phyloP scores from a whole-genome alignment of 805 yeast species.

The Wickerhamomyces ciferrii region DNA sequence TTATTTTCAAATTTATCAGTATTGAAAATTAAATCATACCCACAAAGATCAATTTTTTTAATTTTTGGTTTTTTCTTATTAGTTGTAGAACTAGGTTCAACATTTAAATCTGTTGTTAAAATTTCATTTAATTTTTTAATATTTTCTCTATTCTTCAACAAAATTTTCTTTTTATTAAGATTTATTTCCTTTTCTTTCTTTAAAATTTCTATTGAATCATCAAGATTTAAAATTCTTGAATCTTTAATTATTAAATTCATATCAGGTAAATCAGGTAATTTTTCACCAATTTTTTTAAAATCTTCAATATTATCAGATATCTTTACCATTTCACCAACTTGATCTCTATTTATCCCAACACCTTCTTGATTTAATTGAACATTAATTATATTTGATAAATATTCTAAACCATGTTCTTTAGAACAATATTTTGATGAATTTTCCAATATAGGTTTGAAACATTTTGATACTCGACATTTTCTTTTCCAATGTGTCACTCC shows the following conservation, averaged over 20 bases:
- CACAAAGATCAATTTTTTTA: conserved; percentile 47
- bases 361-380: background rate
- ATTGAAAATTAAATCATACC: conserved; percentile 34
- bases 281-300: conserved; percentile 27
- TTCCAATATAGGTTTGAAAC: conserved; percentile 47
- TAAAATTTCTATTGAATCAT: background rate
- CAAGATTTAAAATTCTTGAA: conserved; percentile 5
- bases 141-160: conserved; percentile 19
- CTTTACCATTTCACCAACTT: conserved; percentile 10
- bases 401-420: conserved; percentile 56
- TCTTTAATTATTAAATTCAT: conserved; percentile 19
- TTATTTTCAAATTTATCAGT: conserved; percentile 3
- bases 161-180: conserved; percentile 10
- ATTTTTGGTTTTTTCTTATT: conserved; percentile 15
- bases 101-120: conserved; percentile 2
- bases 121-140: conserved; percentile 21
- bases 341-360: conserved; percentile 3
- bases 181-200: conserved; percentile 1
- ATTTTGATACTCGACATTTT: conserved; percentile 59
- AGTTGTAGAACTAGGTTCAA: background rate
- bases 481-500: conserved; percentile 64
- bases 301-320: conserved; percentile 7
- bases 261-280: conserved; percentile 38
- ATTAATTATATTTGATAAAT: conserved; percentile 5
- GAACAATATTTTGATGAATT: conserved; percentile 66